Base-by-base conservation (phyloP, 257 asterid species). In the Penstemon davidsonii region DNA sequence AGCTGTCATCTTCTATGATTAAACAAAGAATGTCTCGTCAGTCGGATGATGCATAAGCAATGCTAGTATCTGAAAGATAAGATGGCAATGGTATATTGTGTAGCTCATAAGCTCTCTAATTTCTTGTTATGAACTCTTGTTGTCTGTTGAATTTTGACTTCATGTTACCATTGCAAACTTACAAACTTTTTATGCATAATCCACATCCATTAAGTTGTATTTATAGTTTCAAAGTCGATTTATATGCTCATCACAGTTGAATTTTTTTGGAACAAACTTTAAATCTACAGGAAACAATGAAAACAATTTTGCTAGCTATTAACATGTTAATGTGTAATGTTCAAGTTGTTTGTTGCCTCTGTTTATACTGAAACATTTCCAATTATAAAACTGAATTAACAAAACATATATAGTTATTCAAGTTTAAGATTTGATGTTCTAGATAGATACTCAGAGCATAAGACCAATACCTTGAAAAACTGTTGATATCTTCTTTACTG, bases 381-480 rank as follows among this genome's bases (percentile, higher is more conserved):
- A 54, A 10, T 60, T 55, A 18, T 40, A 60, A 55, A 77, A 40
- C 52, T 45, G 67, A 40, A 68, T 44, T 4, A 13, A 62, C 41
- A 44, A 54, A 59, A 39, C 53, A 52, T n/a, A n/a, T n/a, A n/a
- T 44, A 40, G 69, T 41, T 25, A 25, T 7, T 52, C 60, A 59
- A 73, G 44, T 64, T 15, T 63, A 42, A 76, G 40, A 61, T 43
- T 19, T 66, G 47, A 60, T 25, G 33, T 25, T 25, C 33, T 25
- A 25, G 33, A 25, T 25, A 25, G 33, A 25, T 15, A 15, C 33
- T 60, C 47, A 36, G 73, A 73, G 71, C 4, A 66, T 49, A 47
- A 73, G 69, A 67, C 41, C 76, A 69, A 44, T 90, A 94, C 99
- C 99, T 91, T 65, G 84, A 76, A 94, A 94, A 72, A 71, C 77